These are phyloP conservation scores for Ampelomyces quisqualis DNA, from an alignment of 2,329 filamentous ascomycete species.

Conservation along the genomic window DNA sequence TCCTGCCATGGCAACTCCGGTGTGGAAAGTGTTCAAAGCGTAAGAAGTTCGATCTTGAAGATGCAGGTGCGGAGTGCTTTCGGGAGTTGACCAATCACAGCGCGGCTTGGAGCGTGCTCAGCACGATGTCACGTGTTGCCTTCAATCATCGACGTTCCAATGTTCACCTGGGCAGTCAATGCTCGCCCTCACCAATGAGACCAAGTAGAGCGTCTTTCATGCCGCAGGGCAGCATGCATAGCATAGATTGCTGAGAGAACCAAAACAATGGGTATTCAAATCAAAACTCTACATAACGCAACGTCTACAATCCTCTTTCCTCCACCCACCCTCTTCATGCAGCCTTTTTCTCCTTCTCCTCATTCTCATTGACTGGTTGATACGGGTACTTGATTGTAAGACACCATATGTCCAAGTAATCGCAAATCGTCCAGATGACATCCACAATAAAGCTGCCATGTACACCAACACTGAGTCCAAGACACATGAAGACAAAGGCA, in stretches of 20 bases:
- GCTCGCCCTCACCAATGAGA: too few relatives aligned
- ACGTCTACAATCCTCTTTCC: neutral
- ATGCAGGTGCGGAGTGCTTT: neutral
- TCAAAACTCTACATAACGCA: too few relatives aligned
- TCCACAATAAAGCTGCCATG: slow-evolving; percentile 97
- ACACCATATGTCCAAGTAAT: slow-evolving; percentile 98
- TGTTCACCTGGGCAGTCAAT: too few relatives aligned
- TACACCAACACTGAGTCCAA: slow-evolving; percentile 83
- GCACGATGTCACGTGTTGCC: too few relatives aligned
- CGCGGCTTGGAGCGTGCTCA: too few relatives aligned
- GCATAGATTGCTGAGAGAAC: too few relatives aligned
- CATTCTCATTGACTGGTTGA: slow-evolving; percentile 45
- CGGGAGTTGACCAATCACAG: slow-evolving; percentile 5
- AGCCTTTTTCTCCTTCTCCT: slow-evolving; percentile 30
- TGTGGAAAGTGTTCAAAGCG: slow-evolving; percentile 1
- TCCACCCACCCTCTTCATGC: slow-evolving; percentile 9
- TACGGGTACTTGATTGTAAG: slow-evolving; percentile 89
- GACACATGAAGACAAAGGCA: slow-evolving; percentile 83
- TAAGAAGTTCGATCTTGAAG: neutral
- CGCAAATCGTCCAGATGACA: slow-evolving; percentile 95
- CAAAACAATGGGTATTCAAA: too few relatives aligned
- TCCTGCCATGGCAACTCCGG: slow-evolving; percentile 21
- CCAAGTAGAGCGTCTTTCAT: too few relatives aligned
- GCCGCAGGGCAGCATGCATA: too few relatives aligned
- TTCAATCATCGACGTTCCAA: too few relatives aligned